These are phyloP conservation scores for Bacidia rubella DNA, from an alignment of 495 filamentous ascomycete genomes.

Conservation along the genomic window DNA sequence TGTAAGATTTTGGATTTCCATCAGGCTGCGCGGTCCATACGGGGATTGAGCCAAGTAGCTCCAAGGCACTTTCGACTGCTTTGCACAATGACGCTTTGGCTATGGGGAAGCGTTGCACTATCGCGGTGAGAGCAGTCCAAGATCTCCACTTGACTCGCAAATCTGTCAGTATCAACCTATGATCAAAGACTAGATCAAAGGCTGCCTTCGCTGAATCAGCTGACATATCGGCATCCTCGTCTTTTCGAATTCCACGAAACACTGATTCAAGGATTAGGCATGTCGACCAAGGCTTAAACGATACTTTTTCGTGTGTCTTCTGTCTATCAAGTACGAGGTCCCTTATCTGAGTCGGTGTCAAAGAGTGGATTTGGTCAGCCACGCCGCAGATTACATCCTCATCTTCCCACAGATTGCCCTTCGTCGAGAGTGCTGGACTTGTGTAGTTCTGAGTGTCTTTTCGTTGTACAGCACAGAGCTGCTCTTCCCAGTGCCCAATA, in stretches of 20 bases:
- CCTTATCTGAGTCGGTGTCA: slow-evolving; percentile 30
- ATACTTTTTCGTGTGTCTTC: no score
- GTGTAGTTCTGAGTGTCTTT: background rate
- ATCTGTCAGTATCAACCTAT: no score
- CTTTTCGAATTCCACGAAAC: background rate
- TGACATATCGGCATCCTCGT: background rate
- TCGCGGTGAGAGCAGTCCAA: no score
- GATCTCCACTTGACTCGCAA: no score
- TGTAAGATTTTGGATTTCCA: background rate
- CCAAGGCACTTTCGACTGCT: background rate
- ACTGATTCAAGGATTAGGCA: background rate
- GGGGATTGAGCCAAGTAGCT: background rate
- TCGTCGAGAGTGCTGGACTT: background rate
- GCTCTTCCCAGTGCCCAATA: slow-evolving; percentile 49
- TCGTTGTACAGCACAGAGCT: slow-evolving; percentile 29
- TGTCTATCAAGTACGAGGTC: background rate
- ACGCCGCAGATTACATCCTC: slow-evolving; percentile 38
- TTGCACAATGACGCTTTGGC: no score
- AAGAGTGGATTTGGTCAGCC: slow-evolving; percentile 26
- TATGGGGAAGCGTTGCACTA: no score
- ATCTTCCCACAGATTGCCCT: slow-evolving; percentile 45
- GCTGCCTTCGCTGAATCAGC: no score
- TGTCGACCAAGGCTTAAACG: background rate
- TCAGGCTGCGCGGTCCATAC: background rate
- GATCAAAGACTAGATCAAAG: no score